Evolutionary conservation across 805 yeast genomes (phyloP).

Genomic region (Wickerhamiella occidentalis): DNA sequence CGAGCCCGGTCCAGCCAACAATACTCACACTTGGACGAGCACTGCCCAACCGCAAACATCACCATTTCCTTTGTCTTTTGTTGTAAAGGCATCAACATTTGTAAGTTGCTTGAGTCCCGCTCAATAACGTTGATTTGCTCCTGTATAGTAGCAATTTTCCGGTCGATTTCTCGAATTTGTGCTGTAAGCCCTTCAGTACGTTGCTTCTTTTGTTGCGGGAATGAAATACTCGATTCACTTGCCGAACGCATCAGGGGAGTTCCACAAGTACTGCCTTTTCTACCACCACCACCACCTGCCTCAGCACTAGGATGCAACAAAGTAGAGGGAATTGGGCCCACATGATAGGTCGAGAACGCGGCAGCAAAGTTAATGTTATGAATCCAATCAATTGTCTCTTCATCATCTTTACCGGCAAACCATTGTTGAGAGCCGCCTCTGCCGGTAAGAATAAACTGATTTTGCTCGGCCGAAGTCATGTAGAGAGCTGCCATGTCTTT

Average conservation of each 20-base stretch:
- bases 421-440: conserved; percentile 27
- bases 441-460: conserved; percentile 24
- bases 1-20: conserved; percentile 42
- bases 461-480: conserved; percentile 13
- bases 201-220: conserved; percentile 10
- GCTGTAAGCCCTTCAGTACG: conserved; percentile 24
- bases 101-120: conserved; percentile 31
- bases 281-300: too few species aligned
- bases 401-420: conserved; percentile 33
- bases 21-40: conserved; percentile 46
- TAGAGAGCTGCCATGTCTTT: conserved; percentile 34
- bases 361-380: conserved; percentile 41
- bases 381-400: conserved; percentile 50
- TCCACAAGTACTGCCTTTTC: too few species aligned
- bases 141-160: conserved; percentile 25
- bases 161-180: conserved; percentile 29
- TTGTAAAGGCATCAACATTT: conserved; percentile 43
- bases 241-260: background rate
- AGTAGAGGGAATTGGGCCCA: conserved; percentile 18
- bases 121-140: conserved; percentile 31
- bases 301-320: background rate
- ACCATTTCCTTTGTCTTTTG: conserved; percentile 41
- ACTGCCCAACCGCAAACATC: conserved; percentile 34
- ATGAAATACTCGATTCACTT: background rate
- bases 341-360: conserved; percentile 34